Base-by-base conservation (phyloP, 2,329 filamentous ascomycete genomes). In the Fusarium sp. region DNA sequence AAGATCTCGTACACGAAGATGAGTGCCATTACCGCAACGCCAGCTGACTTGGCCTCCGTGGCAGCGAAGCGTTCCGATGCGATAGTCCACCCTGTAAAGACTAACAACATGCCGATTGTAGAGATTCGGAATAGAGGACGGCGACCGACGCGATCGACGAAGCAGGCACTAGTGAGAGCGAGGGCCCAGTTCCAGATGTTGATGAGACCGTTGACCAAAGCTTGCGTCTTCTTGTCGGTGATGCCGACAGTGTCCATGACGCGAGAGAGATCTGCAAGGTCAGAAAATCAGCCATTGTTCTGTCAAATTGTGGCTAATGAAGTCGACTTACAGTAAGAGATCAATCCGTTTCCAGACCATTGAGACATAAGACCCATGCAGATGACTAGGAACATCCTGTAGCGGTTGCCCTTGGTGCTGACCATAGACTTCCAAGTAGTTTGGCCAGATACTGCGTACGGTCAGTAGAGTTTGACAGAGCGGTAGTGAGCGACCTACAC, bases 351-450 rank as follows among this genome's bases (percentile, higher is more conserved):
- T 6, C 81, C 81, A 14, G 77, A 80, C 76, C 80, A 82, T 55
- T 84, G 82, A 3, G 80, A 81, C 59, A 86, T 85, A 54, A 86
- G 82, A 0, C 81, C 84, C 80, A 86, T 84, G 30, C 79, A 79
- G 10, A 84, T 61, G 1, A 85, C 81, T 6, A 85, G 78, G 69
- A 85, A 82, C 58, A 81, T 74, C 7, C 80, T 74, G 44, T 81
- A 80, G 5, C 79, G 75, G 55, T 80, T 81, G 3, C 79, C 80
- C 14, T 70, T 71, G 22, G 78, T 81, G 38, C 70, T 75, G 5
- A 81, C 65, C 74, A 80, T 78, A 15, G 71, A 80, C 24, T 67
- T 76, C 79, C 78, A 79, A 5, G 76, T 77, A 0, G 75, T 79
- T 12, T 70, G 59, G 4, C 72, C 70, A 8, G 75, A 74, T 3